phyloP scores from a whole-genome alignment of 1,284 basidiomycete species.

The Sporisorium exsertum region DNA sequence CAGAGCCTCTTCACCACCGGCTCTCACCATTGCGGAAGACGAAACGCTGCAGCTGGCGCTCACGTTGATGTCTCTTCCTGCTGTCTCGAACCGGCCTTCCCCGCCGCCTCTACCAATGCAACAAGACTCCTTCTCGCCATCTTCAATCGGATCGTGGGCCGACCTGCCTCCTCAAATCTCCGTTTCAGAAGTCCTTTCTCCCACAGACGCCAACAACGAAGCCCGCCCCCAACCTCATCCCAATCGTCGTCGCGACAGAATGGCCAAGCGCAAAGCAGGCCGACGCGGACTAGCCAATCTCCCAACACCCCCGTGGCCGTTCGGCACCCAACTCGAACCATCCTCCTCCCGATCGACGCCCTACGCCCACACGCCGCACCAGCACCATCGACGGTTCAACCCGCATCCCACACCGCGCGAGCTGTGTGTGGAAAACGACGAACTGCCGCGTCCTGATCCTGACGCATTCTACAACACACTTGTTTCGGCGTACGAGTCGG shows the following conservation, averaged over 20 bases:
- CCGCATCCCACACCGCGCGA: conserved; percentile 5
- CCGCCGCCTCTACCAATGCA: background rate
- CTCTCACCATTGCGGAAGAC: background rate
- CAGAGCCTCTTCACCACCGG: background rate
- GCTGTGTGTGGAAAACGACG: conserved; percentile 8
- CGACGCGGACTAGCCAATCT: conserved; percentile 19
- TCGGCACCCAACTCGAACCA: conserved; percentile 20
- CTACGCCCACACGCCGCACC: conserved; percentile 1
- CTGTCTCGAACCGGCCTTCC: background rate
- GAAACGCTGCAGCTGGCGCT: conserved; percentile 12
- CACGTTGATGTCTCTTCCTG: conserved; percentile 13
- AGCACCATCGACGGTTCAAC: conserved; percentile 7
- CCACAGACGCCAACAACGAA: background rate
- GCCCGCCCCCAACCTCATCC: background rate
- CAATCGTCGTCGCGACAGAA: background rate
- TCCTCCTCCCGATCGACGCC: conserved; percentile 7
- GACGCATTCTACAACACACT: conserved; percentile 8
- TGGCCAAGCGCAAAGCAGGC: background rate
- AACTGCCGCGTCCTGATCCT: conserved; percentile 10
- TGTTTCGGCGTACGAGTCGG: conserved; percentile 9
- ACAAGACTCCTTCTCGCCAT: background rate
- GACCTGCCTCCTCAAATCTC: background rate
- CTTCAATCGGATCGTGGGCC: conserved; percentile 11
- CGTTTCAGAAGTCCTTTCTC: background rate
- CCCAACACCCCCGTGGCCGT: conserved; percentile 11